Evolutionary conservation across 179 eudicot genomes (phyloP).

Genomic region (Vitellaria paradoxa): DNA sequence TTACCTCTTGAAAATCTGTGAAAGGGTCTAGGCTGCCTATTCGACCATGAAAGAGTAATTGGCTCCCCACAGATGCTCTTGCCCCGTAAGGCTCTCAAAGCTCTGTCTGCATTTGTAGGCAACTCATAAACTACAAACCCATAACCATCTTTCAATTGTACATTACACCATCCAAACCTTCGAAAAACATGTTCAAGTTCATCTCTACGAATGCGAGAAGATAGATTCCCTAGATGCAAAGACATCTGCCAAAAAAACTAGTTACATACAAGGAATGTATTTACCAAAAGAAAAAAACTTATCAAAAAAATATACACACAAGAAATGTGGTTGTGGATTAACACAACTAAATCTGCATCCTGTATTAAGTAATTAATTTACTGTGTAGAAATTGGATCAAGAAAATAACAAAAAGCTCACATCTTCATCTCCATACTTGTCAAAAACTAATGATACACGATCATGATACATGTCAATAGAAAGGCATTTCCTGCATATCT

Average conservation of each 20-base stretch:
- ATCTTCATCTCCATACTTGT: too few relatives aligned
- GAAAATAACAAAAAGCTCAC: not conserved
- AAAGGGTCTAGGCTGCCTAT: conserved; percentile 40
- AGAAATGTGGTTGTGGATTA: not conserved
- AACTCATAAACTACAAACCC: conserved; percentile 59
- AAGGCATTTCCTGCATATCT: too few relatives aligned
- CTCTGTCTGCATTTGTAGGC: conserved; percentile 54
- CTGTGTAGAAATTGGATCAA: not conserved
- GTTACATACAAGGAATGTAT: conserved; percentile 16
- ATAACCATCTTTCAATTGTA: conserved; percentile 47
- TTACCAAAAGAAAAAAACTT: conserved; percentile 31
- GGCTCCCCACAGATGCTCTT: conserved; percentile 50
- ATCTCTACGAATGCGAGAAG: conserved; percentile 38
- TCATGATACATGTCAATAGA: too few relatives aligned
- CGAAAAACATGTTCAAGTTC: conserved; percentile 49
- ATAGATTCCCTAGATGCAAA: conserved; percentile 52
- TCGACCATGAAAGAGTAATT: conserved; percentile 53
- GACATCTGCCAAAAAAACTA: conserved; percentile 48
- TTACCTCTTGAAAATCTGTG: conserved; percentile 22
- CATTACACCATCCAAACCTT: conserved; percentile 50
- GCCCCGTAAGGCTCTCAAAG: conserved; percentile 46
- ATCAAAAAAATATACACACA: not conserved
- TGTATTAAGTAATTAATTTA: not conserved
- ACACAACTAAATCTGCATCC: not conserved
- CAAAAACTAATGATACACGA: too few relatives aligned